Base-by-base conservation (phyloP, 1,284 basidiomycete genomes). In the Sparassis latifolia region DNA sequence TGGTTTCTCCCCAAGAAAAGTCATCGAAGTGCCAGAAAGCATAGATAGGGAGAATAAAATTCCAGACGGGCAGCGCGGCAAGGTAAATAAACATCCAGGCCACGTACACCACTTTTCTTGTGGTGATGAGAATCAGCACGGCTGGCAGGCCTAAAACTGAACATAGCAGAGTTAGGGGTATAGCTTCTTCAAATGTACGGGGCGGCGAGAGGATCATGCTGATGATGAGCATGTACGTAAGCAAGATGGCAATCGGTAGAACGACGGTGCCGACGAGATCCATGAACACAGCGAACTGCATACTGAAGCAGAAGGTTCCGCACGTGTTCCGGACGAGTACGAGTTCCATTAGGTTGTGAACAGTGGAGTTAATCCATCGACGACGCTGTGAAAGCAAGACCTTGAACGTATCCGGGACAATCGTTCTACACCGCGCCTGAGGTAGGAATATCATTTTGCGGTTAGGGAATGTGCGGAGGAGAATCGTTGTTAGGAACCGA, bases 21-120 rank as follows among this genome's bases (percentile, higher is more conserved):
- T 99, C 97, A 63, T 99, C 97, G 69, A 99, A 98, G 72, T 99
- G 95, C 95, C 95, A 98, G 69, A 98, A 98, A 30, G 95, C 89
- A 70, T 97, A 97, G 3, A 95, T 74, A 4, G 95, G 96, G 2
- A 97, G 76, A 45, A 97, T 75, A 59, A 97, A 90, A 69, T 97
- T 98, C 95, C 94, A 98, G 20, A 97, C 78, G 0, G 96, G 95
- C 44, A 98, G 73, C 35, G 97, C 94, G 48, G 88, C 56, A 12
- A 99, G 78, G 71, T 99, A 99, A 62, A 96, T 84, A 63, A 95
- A 66, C 92, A 99, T 97, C 97, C 97, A 99, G 58, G 91, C 85
- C 51, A 97, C 85, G 72, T 99, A 99, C 45, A 97, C 85, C 47
- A 97, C 77, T 67, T 99, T 98, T 59, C 93, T 72, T 5, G 95